phyloP scores from a whole-genome alignment of 495 filamentous ascomycete species.

The Usnea hakonensis region DNA sequence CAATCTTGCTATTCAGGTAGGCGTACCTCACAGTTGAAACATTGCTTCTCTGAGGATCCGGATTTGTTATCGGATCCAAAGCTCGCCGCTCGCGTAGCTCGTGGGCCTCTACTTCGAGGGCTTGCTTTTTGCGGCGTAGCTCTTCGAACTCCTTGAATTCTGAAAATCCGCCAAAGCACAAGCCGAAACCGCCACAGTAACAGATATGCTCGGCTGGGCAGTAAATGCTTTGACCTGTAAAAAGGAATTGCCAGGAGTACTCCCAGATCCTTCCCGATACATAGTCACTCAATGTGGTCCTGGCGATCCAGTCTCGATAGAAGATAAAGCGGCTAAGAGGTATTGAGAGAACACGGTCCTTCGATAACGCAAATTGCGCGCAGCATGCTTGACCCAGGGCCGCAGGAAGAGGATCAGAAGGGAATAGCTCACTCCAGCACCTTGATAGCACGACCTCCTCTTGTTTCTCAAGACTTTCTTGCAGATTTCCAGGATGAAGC shows the following conservation, averaged over 20 bases:
- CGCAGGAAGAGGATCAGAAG: conserved; percentile 43
- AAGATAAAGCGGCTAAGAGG: conserved; percentile 53
- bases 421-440: conserved; percentile 46
- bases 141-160: conserved; percentile 44
- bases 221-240: conserved; percentile 46
- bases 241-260: conserved; percentile 70
- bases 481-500: conserved; percentile 51
- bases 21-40: background rate
- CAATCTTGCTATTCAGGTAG: conserved; percentile 14
- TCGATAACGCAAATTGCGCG: conserved; percentile 59
- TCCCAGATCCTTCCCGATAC: conserved; percentile 67
- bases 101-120: conserved; percentile 42
- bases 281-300: conserved; percentile 54
- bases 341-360: conserved; percentile 47
- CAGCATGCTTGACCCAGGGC: conserved; percentile 54
- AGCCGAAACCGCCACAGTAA: conserved; percentile 69
- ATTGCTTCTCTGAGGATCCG: background rate
- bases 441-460: conserved; percentile 53
- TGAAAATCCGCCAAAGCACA: conserved; percentile 60
- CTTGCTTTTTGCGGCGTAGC: conserved; percentile 32
- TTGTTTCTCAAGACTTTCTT: conserved; percentile 46
- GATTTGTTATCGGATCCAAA: background rate
- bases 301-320: conserved; percentile 62
- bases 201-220: conserved; percentile 63
- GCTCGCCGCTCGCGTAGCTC: conserved; percentile 26